These are phyloP conservation scores for Talaromyces sp. DNA, from an alignment of 2,329 filamentous ascomycete genomes.

Conservation along the genomic window DNA sequence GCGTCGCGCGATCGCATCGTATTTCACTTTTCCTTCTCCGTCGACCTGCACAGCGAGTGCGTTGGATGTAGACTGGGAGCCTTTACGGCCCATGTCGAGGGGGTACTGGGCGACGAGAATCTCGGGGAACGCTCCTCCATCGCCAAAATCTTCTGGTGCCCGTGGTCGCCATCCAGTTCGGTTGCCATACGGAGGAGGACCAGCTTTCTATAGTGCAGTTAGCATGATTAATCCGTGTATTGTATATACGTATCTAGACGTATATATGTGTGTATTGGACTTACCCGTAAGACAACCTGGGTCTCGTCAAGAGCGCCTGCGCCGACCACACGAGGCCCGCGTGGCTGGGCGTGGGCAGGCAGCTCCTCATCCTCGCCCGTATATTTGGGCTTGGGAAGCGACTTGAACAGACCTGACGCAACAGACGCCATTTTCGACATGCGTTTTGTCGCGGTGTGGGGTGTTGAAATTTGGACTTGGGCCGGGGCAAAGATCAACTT, in stretches of 20 bases:
- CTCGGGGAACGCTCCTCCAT: slow-evolving; percentile 94
- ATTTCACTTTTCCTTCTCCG: slow-evolving; percentile 87
- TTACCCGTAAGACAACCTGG: slow-evolving; percentile 73
- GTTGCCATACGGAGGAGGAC: slow-evolving; percentile 82
- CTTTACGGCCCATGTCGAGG: slow-evolving; percentile 86
- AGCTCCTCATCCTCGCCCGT: slow-evolving; percentile 83
- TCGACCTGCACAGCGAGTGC: slow-evolving; percentile 91
- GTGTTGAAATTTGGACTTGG: not conserved
- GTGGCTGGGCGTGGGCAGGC: slow-evolving; percentile 64
- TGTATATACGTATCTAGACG: not conserved
- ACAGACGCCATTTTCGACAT: slow-evolving; percentile 53
- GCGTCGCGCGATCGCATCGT: slow-evolving; percentile 87
- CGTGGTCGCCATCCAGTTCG: slow-evolving; percentile 88
- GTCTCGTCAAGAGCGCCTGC: slow-evolving; percentile 75
- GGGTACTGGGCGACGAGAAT: slow-evolving; percentile 92
- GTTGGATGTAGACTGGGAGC: slow-evolving; percentile 64
- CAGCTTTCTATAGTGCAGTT: slow-evolving; percentile 54
- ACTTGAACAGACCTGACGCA: slow-evolving; percentile 67
- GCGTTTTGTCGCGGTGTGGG: not conserved
- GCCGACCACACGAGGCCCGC: slow-evolving; percentile 76
- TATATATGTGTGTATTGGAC: slow-evolving; percentile 1
- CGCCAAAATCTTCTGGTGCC: slow-evolving; percentile 83
- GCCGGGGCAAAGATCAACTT: slow-evolving; percentile 1
- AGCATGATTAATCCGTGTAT: not conserved
- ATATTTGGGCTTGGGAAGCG: slow-evolving; percentile 85